Evolutionary conservation across 2,329 filamentous ascomycete genomes (phyloP).

Genomic region (Calonectria hongkongensis): DNA sequence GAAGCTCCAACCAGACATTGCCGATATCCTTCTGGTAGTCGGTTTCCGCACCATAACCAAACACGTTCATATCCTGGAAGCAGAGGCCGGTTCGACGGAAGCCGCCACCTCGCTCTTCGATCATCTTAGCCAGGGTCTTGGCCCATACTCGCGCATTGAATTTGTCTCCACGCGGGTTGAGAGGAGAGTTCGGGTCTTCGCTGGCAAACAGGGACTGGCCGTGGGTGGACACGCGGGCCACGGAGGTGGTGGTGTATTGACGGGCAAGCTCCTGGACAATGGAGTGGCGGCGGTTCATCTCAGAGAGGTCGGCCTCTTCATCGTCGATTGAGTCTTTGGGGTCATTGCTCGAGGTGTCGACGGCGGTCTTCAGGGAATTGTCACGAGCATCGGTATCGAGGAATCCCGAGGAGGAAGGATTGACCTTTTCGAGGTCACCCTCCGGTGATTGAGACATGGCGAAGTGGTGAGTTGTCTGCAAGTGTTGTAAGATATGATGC

Average conservation of each 20-base stretch:
- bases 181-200: conserved; percentile 28
- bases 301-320: not conserved
- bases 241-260: conserved; percentile 36
- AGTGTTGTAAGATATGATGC: not conserved
- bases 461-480: not conserved
- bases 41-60: conserved; percentile 38
- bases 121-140: conserved; percentile 34
- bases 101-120: conserved; percentile 27
- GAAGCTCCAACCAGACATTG: conserved; percentile 37
- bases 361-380: conserved; percentile 28
- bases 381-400: conserved; percentile 16
- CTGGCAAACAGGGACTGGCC: conserved; percentile 30
- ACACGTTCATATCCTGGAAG: conserved; percentile 41
- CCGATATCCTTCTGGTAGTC: conserved; percentile 41
- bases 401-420: conserved; percentile 22
- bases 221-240: conserved; percentile 12
- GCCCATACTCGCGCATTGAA: conserved; percentile 38
- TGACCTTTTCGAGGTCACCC: conserved; percentile 20
- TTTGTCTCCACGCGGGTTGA: conserved; percentile 35
- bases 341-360: conserved; percentile 26
- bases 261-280: conserved; percentile 34
- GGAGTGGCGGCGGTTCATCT: conserved; percentile 39
- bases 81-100: conserved; percentile 40
- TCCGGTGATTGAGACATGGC: conserved; percentile 27
- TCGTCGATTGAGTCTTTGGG: conserved; percentile 30